Evolutionary conservation across 2,329 filamentous ascomycete genomes (phyloP).

Genomic region (Sphaceloma murrayae): DNA sequence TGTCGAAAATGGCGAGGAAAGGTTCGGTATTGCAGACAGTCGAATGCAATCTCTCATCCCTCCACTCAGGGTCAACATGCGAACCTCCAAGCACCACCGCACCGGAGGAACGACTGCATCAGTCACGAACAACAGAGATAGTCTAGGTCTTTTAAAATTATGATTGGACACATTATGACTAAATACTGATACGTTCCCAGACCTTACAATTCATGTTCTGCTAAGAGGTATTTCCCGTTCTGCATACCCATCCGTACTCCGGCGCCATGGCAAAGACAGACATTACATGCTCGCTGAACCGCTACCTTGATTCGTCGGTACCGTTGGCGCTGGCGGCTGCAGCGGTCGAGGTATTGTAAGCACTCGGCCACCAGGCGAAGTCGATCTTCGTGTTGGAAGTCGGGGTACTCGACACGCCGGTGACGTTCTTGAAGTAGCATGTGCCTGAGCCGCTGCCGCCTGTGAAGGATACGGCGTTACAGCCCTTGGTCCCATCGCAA

Average conservation of each 20-base stretch:
- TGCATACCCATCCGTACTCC: background rate
- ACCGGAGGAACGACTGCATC: no score
- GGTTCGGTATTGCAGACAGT: no score
- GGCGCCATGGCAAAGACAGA: background rate
- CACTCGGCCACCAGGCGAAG: constrained; percentile 3
- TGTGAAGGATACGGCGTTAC: constrained; percentile 19
- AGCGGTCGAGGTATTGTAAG: background rate
- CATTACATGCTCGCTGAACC: background rate
- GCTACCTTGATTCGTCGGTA: no score
- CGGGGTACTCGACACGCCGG: background rate
- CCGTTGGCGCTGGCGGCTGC: no score
- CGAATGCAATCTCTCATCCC: no score
- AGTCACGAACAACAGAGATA: no score
- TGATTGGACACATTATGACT: background rate
- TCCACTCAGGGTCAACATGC: no score
- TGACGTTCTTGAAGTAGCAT: constrained; percentile 20
- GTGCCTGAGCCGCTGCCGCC: constrained; percentile 23
- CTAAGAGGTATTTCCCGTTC: background rate
- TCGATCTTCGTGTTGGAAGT: background rate
- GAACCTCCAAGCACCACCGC: no score
- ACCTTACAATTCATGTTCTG: no score
- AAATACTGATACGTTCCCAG: background rate
- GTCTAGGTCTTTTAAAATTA: no score
- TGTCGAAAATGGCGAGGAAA: no score
- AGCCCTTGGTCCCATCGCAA: constrained; percentile 19